These are phyloP conservation scores for Sparassis latifolia DNA, from an alignment of 1,284 basidiomycete genomes.

Conservation along the genomic window DNA sequence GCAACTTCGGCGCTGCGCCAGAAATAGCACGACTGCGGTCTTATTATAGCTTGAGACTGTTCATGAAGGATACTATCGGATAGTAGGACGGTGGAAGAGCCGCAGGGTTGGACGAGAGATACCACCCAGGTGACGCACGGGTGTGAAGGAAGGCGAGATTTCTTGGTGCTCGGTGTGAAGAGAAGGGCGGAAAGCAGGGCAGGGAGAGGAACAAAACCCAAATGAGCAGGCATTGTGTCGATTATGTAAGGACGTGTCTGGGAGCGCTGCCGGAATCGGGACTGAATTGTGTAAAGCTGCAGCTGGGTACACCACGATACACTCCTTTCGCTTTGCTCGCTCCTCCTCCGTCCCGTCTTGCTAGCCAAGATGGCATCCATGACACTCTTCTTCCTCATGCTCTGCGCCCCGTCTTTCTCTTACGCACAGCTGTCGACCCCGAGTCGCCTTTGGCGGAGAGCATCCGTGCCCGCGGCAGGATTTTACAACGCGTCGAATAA, in stretches of 20 bases:
- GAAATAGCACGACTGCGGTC: background rate
- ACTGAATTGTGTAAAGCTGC: background rate
- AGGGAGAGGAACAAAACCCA: background rate
- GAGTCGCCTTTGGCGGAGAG: slow-evolving; percentile 19
- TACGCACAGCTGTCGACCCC: slow-evolving; percentile 10
- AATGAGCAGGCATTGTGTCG: background rate
- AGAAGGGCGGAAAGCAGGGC: background rate
- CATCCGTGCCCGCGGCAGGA: slow-evolving; percentile 28
- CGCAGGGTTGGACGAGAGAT: no score
- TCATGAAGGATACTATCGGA: background rate
- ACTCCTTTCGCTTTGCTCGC: slow-evolving; percentile 8
- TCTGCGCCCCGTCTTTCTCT: slow-evolving; percentile 18
- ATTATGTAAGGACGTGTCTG: background rate
- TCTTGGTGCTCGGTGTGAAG: background rate
- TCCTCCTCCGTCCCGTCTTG: slow-evolving; percentile 12
- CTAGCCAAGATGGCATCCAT: slow-evolving; percentile 22
- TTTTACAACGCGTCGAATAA: slow-evolving; percentile 36
- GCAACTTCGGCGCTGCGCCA: background rate
- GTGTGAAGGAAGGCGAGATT: background rate
- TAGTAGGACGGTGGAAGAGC: background rate
- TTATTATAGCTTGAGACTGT: background rate
- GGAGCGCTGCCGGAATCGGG: background rate
- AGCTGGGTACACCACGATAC: background rate
- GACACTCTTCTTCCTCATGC: slow-evolving; percentile 18
- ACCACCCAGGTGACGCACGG: background rate